Conservation (phyloP, 2,329 filamentous ascomycete genomes). For the Arachnopeziza araneosa region DNA sequence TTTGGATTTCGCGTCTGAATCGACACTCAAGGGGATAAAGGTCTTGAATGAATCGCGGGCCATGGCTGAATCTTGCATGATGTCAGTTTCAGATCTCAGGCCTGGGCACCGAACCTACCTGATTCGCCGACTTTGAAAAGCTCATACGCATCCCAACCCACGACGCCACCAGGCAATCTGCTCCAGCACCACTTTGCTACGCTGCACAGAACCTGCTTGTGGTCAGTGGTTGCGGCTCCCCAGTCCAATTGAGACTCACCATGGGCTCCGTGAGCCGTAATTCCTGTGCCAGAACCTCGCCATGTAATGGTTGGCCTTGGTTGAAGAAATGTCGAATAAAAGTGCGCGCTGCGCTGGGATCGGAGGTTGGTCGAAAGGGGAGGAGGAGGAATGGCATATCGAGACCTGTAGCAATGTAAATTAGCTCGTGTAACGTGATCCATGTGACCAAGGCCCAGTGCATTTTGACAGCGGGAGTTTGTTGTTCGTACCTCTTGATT, state of each 20-base stretch:
- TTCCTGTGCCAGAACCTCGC: slow-evolving; percentile 73
- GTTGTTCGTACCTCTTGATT: slow-evolving; percentile 78
- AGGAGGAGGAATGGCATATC: slow-evolving; percentile 89
- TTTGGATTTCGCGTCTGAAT: slow-evolving; percentile 74
- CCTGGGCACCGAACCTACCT: slow-evolving; percentile 48
- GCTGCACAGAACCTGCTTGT: slow-evolving; percentile 73
- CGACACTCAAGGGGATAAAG: slow-evolving; percentile 90
- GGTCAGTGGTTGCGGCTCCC: slow-evolving; percentile 22
- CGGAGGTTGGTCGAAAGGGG: slow-evolving; percentile 88
- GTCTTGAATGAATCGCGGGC: slow-evolving; percentile 92
- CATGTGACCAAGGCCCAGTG: slow-evolving; percentile 14
- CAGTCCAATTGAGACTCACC: slow-evolving; percentile 48
- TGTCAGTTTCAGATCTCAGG: slow-evolving; percentile 2
- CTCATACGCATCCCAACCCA: slow-evolving; percentile 96
- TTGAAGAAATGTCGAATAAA: slow-evolving; percentile 94
- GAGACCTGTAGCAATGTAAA: slow-evolving; percentile 54
- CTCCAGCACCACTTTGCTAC: slow-evolving; percentile 99
- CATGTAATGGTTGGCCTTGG: slow-evolving; percentile 55
- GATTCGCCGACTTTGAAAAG: slow-evolving; percentile 91
- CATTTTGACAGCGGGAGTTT: slow-evolving; percentile 23
- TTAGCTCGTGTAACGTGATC: slow-evolving; percentile 22
- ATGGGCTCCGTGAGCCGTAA: slow-evolving; percentile 89
- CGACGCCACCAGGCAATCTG: slow-evolving; percentile 80
- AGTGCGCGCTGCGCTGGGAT: slow-evolving; percentile 84
- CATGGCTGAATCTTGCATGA: slow-evolving; percentile 71